Percentiles rank a stretch among this genome's conserved stretches.
phyloP scores from a whole-genome alignment of 345 rosid species.

The Ceriops zippeliana region DNA sequence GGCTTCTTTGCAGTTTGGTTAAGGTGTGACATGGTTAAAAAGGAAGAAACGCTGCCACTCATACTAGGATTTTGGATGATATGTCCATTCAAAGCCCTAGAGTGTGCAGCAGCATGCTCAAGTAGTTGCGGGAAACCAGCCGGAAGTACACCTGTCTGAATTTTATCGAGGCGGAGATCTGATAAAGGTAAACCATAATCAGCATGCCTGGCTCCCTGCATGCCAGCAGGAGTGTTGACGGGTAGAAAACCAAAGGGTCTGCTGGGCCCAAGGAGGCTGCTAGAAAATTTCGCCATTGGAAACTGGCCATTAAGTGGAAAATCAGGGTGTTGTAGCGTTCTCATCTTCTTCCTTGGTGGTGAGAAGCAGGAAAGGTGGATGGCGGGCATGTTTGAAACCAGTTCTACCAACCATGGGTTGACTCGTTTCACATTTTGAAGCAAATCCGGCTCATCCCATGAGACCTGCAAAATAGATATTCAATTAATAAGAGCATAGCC shows the following conservation, averaged over 20 bases:
- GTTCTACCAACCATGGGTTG: conserved; percentile 90
- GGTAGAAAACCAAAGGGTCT: conserved; percentile 24
- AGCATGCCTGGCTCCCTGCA: conserved; percentile 47
- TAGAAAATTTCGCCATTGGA: conserved; percentile 20
- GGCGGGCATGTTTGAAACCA: conserved; percentile 72
- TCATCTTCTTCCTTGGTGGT: conserved; percentile 83
- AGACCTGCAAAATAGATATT: conserved; percentile 42
- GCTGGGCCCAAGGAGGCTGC: conserved; percentile 22
- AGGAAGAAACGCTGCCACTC: conserved; percentile 38
- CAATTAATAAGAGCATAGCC: background rate
- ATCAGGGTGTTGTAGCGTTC: conserved; percentile 53
- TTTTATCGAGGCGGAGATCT: conserved; percentile 26
- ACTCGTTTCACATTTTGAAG: conserved; percentile 95
- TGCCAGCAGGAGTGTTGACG: conserved; percentile 33
- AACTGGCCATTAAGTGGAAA: conserved; percentile 43
- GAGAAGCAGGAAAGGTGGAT: conserved; percentile 69
- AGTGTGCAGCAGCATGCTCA: conserved; percentile 33
- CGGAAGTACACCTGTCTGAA: conserved; percentile 21
- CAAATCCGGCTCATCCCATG: conserved; percentile 97
- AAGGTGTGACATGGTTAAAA: conserved; percentile 46
- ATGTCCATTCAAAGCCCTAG: conserved; percentile 28
- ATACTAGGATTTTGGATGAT: conserved; percentile 31
- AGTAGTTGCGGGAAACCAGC: conserved; percentile 33
- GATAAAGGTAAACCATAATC: conserved; percentile 26
- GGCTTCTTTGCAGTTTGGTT: conserved; percentile 21